Evolutionary conservation across 2,329 filamentous ascomycete genomes (phyloP), one percentile per base, ranked within the genome.

Genomic region (Penicillium sp.): DNA sequence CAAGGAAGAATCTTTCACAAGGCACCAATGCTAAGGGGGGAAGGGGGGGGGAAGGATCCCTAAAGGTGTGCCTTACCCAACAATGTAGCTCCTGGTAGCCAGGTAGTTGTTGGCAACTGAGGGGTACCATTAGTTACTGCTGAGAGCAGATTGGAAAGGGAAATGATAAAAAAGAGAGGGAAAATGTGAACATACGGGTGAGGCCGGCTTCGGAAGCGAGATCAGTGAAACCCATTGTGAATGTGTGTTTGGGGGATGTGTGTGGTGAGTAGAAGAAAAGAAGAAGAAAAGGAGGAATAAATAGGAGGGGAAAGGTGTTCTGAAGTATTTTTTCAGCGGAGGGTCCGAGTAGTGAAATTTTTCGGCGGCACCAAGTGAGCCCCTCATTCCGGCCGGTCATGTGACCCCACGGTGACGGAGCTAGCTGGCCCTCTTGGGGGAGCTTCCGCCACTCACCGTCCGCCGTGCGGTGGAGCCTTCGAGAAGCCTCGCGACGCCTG

Each of bases 11-110:
- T n/a, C n/a, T n/a, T n/a, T n/a, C n/a, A n/a, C n/a, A n/a, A n/a
- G n/a, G n/a, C n/a, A n/a, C n/a, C n/a, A n/a, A n/a, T n/a, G n/a
- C n/a, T 56, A 55, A 48, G 17, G 31, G 45, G 7, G 29, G 53
- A 42, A 35, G 28, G 21, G 47, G 58, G 47, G 10, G 8, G 34
- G 51, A 40, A 53, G 33, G n/a, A n/a, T n/a, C n/a, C n/a, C n/a
- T n/a, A n/a, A n/a, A n/a, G n/a, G n/a, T n/a, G n/a, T n/a, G n/a
- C 49, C 87, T 69, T 84, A 90, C 87, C 87, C 87, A 74, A 84
- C 76, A 66, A 91, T 83, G 77, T 91, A 91, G 75, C 82, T 87
- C 69, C 84, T 81, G 67, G 83, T 87, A 54, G 64, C 58, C 52
- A 72, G 63, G 66, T 60, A 72, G 60, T 63, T 62, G 67, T 72